Conservation (phyloP, 768 basidiomycete genomes). For the Russula earlei region DNA sequence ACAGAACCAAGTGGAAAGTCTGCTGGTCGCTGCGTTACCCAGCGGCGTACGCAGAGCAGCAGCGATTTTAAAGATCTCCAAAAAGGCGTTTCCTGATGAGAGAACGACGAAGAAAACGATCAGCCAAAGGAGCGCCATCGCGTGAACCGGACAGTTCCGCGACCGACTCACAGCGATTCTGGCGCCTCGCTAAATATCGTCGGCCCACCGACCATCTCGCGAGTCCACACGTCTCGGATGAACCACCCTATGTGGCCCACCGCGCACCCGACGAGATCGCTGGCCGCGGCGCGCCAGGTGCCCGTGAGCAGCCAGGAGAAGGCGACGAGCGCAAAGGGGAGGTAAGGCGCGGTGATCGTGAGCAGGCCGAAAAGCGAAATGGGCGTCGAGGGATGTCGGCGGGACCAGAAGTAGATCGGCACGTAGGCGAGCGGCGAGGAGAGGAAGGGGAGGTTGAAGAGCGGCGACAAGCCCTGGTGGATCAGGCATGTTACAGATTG, state of each 20-base stretch:
- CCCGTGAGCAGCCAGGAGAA: conserved; percentile 81
- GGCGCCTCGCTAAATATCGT: conserved; percentile 69
- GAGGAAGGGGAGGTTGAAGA: conserved; percentile 88
- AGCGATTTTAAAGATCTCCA: conserved; percentile 39
- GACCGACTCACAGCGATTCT: conserved; percentile 46
- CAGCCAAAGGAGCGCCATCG: neutral
- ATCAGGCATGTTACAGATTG: no score
- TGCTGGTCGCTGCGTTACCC: no score
- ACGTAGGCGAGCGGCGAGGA: conserved; percentile 90
- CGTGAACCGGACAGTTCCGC: no score
- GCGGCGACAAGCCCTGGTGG: conserved; percentile 63
- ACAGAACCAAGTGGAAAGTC: neutral
- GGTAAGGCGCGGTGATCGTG: conserved; percentile 92
- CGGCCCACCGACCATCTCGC: conserved; percentile 74
- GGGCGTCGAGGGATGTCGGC: conserved; percentile 89
- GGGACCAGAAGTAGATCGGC: conserved; percentile 94
- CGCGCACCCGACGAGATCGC: conserved; percentile 74
- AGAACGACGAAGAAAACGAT: neutral
- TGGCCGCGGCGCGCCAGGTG: conserved; percentile 74
- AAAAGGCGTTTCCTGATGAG: conserved; percentile 51
- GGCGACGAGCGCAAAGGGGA: conserved; percentile 82
- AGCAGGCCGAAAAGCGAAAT: conserved; percentile 93
- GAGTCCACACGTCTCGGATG: conserved; percentile 76
- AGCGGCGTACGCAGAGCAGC: neutral
- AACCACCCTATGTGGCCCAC: conserved; percentile 87